phyloP scores from a whole-genome alignment of 2,329 filamentous ascomycete species.

The Blastomyces gilchristii region DNA sequence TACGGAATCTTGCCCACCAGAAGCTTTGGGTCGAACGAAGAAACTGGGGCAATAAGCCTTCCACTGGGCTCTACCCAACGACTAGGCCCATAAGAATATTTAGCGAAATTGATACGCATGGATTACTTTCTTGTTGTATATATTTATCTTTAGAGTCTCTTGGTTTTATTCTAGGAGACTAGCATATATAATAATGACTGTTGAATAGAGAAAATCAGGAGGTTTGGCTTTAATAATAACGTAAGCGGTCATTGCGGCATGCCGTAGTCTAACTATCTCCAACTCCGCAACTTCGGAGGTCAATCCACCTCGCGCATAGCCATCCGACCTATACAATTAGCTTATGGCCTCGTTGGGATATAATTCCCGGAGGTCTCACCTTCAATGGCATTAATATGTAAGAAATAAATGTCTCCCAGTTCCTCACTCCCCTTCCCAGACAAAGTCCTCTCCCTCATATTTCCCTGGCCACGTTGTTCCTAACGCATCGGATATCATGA shows the following conservation, averaged over 20 bases:
- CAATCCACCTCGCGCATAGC: neutral
- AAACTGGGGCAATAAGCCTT: conserved; percentile 46
- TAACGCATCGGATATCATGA: neutral
- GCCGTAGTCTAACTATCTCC: conserved; percentile 23
- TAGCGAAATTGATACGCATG: conserved; percentile 7
- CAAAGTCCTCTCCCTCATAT: neutral
- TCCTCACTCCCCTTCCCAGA: neutral
- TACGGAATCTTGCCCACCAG: conserved; percentile 74
- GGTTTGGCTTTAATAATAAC: conserved; percentile 16
- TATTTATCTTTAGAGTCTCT: conserved; percentile 1
- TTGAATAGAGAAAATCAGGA: neutral
- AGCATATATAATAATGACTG: neutral
- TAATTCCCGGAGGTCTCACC: conserved; percentile 20
- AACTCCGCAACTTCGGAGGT: conserved; percentile 3
- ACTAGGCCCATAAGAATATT: conserved; percentile 48
- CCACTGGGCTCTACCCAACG: conserved; percentile 51
- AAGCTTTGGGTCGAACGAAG: conserved; percentile 22
- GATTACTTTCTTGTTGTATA: conserved; percentile 6
- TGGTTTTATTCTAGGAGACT: neutral
- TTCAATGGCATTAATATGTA: conserved; percentile 34
- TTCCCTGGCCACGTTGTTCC: neutral
- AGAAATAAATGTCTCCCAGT: conserved; percentile 15
- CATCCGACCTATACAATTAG: conserved; percentile 6
- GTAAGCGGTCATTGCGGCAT: conserved; percentile 23
- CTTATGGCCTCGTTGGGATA: conserved; percentile 16